Evolutionary conservation across 306 rosid genomes (phyloP).

Genomic region (Amphicarpaea edgeworthii): DNA sequence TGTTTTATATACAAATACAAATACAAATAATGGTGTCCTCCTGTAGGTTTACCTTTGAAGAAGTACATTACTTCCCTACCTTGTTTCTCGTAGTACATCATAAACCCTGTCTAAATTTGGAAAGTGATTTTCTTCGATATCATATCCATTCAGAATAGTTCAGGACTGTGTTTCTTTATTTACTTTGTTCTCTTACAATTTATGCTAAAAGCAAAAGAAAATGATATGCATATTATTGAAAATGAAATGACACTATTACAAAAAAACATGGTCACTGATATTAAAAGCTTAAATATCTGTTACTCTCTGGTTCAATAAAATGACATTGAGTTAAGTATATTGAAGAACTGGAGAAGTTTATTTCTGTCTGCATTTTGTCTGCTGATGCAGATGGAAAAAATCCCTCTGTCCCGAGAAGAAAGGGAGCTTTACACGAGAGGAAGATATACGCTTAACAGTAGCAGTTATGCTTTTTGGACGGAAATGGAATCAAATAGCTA

Average conservation of each 20-base stretch:
- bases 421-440: constrained; percentile 79
- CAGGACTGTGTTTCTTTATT: not conserved
- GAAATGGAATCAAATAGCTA: constrained; percentile 89
- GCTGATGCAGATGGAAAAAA: constrained; percentile 80
- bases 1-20: not conserved
- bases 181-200: not conserved
- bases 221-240: not conserved
- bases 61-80: constrained; percentile 1
- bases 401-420: constrained; percentile 77
- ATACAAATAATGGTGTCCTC: not conserved
- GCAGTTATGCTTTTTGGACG: constrained; percentile 93
- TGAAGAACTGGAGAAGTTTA: constrained; percentile 20
- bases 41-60: constrained; percentile 2
- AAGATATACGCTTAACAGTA: constrained; percentile 76
- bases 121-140: not conserved
- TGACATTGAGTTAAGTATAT: constrained; percentile 11
- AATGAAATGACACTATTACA: constrained; percentile 9
- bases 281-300: constrained; percentile 10
- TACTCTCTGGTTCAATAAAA: constrained; percentile 9
- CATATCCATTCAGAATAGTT: not conserved
- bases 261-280: constrained; percentile 16
- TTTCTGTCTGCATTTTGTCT: constrained; percentile 26
- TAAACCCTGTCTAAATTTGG: not conserved
- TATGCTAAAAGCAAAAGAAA: constrained; percentile 18
- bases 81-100: not conserved